Percentiles rank a stretch among this genome's conserved stretches.
phyloP scores from a whole-genome alignment of 768 basidiomycete species.

The Tubosaeta sp. region DNA sequence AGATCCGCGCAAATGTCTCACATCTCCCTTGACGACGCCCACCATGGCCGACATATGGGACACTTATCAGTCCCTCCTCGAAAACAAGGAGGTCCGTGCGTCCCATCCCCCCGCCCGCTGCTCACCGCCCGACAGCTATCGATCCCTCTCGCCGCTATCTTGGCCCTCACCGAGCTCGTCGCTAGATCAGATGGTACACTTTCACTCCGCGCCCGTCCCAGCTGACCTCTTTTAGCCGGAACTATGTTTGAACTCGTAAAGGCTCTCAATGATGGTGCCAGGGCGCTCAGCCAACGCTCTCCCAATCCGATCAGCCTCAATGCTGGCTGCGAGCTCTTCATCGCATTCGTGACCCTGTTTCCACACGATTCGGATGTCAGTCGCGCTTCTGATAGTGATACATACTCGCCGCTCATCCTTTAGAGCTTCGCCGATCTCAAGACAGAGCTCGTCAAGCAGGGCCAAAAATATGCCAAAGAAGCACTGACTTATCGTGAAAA shows the following conservation, averaged over 20 bases:
- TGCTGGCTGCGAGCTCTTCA: conserved; percentile 89
- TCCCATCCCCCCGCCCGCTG: not conserved
- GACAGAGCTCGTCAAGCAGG: conserved; percentile 76
- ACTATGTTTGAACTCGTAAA: conserved; percentile 93
- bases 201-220: conserved; percentile 9
- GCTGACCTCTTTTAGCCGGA: conserved; percentile 48
- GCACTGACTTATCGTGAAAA: conserved; percentile 84
- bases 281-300: conserved; percentile 54
- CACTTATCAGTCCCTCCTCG: conserved; percentile 57
- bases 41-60: conserved; percentile 42
- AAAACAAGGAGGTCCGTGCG: conserved; percentile 58
- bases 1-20: conserved; percentile 23
- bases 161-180: conserved; percentile 78
- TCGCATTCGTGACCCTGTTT: conserved; percentile 81
- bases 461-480: conserved; percentile 68
- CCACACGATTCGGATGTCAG: conserved; percentile 79
- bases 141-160: conserved; percentile 83
- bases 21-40: conserved; percentile 18
- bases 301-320: conserved; percentile 79
- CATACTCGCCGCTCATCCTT: conserved; percentile 1
- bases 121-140: conserved; percentile 49
- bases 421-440: conserved; percentile 86
- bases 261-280: conserved; percentile 73
- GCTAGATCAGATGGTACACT: conserved; percentile 68
- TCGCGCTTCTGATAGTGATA: conserved; percentile 15